These are phyloP conservation scores for Coniophora puteana DNA, from an alignment of 1,284 basidiomycete genomes.

Conservation along the genomic window DNA sequence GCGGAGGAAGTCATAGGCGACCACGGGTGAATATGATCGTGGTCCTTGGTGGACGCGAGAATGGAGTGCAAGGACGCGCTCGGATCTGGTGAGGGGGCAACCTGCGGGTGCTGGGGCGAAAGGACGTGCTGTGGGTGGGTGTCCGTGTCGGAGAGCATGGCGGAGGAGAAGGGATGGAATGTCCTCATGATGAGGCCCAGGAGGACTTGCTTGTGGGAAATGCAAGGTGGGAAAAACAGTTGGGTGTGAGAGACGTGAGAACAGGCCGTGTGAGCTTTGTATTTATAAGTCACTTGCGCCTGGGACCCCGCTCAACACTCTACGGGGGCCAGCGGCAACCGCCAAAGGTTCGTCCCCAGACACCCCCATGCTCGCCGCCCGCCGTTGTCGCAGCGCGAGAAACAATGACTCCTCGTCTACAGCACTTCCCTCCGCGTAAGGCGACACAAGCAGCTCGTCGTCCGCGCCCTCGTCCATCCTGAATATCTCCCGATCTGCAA, in stretches of 20 bases:
- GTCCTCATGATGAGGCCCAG: slow-evolving; percentile 37
- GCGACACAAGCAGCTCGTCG: slow-evolving; percentile 35
- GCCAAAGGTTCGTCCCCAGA: neutral
- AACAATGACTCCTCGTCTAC: slow-evolving; percentile 43
- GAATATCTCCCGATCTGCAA: neutral
- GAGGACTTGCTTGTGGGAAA: slow-evolving; percentile 35
- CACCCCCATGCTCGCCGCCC: slow-evolving; percentile 10
- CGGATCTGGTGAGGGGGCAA: slow-evolving; percentile 39
- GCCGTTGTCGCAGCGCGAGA: slow-evolving; percentile 29
- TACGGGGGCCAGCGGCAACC: neutral
- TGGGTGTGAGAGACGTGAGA: slow-evolving; percentile 26
- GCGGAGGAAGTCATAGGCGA: slow-evolving; percentile 35
- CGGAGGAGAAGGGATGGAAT: slow-evolving; percentile 38
- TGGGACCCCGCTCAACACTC: neutral
- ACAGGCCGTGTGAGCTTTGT: slow-evolving; percentile 25
- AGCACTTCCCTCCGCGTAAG: slow-evolving; percentile 35
- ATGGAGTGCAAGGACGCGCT: slow-evolving; percentile 64
- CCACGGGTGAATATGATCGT: slow-evolving; percentile 35
- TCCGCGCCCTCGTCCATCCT: slow-evolving; percentile 15
- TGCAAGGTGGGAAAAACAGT: slow-evolving; percentile 34
- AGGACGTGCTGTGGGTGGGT: slow-evolving; percentile 31
- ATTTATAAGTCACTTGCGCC: slow-evolving; percentile 12
- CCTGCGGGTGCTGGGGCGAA: slow-evolving; percentile 30
- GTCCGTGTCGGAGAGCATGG: slow-evolving; percentile 33
- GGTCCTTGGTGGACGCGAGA: slow-evolving; percentile 45